Evolutionary conservation across 164 flowering plant genomes (phyloP), one percentile per base, ranked within the genome.

Genomic region (Berberis thunbergii): DNA sequence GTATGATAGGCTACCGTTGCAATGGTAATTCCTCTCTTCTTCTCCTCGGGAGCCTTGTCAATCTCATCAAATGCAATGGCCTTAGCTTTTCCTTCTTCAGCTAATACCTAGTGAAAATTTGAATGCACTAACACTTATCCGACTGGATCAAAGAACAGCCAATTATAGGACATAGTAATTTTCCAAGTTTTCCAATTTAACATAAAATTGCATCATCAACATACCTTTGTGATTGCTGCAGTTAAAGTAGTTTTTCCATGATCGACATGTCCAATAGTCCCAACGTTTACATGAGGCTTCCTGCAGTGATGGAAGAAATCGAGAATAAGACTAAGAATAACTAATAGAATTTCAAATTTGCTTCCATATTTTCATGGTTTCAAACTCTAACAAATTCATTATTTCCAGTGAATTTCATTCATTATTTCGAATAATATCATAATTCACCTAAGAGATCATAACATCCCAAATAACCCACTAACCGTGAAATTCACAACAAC

Each of bases 31-130:
- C 97, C 99, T 81, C 97, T 85, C 81, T 84, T 86, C 70, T 83
- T 89, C 85, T 91, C 99, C 73, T 94, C 99, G n/a, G 99, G 97
- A 65, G 97, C 99, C 78, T 94, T 94, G 73, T 94, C 99, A 74
- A 94, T 91, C 76, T 94, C 96, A 78, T 91, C 96, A 72, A 91
- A 94, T 42, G 97, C 93, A 68, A 89, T 59, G 66, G 96, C 99
- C 66, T 94, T 89, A 11, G 97, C 96, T 75, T 89, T 89, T 4
- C 99, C 97, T 78, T 89, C 96, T 71, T 87, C 96, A 45, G 99
- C 83, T 49, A 94, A 78, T 48, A 94, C 97, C 99, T 94, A 61
- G 52, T 43, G 43, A 40, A 70, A 48, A 9, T 48, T 6, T 1
- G 50, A 48, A 1, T 4, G 10, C 4, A 48, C 10, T 2, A 52